Evolutionary conservation across 192 early-diverging fungal genomes (phyloP).

Genomic region (Linnemannia exigua): DNA sequence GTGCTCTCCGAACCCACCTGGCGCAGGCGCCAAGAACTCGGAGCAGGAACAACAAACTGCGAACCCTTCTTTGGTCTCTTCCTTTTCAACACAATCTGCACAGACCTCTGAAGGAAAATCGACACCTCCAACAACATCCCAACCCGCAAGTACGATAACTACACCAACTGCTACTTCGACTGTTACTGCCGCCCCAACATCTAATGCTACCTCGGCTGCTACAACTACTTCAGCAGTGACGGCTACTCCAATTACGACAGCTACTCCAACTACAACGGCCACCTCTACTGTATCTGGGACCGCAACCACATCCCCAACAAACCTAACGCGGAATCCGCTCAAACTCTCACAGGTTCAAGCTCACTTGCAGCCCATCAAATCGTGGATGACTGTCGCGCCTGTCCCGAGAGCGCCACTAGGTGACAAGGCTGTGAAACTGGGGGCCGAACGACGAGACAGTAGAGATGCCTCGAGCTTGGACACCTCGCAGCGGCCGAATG

Average conservation of each 20-base stretch:
- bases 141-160: neutral
- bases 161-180: neutral
- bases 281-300: neutral
- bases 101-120: conserved; percentile 6
- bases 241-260: neutral
- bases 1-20: conserved; percentile 3
- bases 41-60: conserved; percentile 9
- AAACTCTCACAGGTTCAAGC: conserved; percentile 44
- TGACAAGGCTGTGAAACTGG: conserved; percentile 19
- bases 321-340: conserved; percentile 18
- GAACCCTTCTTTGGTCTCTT: conserved; percentile 2
- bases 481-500: conserved; percentile 10
- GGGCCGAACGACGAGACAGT: conserved; percentile 25
- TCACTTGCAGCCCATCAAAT: conserved; percentile 43
- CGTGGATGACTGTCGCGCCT: conserved; percentile 49
- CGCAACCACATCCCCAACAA: neutral
- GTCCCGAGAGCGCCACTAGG: conserved; percentile 18
- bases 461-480: conserved; percentile 20
- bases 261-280: neutral
- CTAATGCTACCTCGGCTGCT: neutral
- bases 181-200: neutral
- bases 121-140: conserved; percentile 19
- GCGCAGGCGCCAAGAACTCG: neutral
- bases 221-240: neutral
- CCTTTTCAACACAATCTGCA: neutral